These are phyloP conservation scores for Cyclanthera cordifolia DNA, from an alignment of 306 rosid genomes.

Conservation along the genomic window DNA sequence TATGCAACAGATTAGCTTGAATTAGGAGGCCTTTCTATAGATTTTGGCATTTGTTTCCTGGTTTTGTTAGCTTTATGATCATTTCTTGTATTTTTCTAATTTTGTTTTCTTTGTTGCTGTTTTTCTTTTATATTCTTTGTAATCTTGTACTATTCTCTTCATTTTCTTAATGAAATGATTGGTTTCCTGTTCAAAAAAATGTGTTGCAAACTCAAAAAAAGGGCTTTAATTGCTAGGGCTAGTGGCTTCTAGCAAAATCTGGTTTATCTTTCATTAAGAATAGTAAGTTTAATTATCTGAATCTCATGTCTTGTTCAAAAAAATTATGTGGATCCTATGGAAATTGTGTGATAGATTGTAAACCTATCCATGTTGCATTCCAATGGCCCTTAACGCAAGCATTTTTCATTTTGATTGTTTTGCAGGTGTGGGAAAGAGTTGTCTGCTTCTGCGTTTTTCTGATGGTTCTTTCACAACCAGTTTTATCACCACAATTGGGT, in stretches of 20 bases:
- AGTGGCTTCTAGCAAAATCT: not conserved
- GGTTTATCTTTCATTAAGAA: not conserved
- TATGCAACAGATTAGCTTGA: too few species aligned
- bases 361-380: not conserved
- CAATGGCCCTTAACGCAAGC: not conserved
- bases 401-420: not conserved
- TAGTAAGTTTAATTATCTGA: not conserved
- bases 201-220: too few species aligned
- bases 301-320: too few species aligned
- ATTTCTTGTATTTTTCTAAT: too few species aligned
- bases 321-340: not conserved
- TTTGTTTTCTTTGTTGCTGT: too few species aligned
- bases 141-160: too few species aligned
- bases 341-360: not conserved
- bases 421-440: conserved; percentile 84
- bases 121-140: too few species aligned
- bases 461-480: conserved; percentile 83
- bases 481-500: conserved; percentile 78
- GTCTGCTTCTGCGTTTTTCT: conserved; percentile 71
- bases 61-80: too few species aligned
- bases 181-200: too few species aligned
- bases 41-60: too few species aligned
- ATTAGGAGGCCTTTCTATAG: too few species aligned
- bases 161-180: too few species aligned
- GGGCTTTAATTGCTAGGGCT: not conserved